Evolutionary conservation across 768 basidiomycete genomes (phyloP).

Genomic region (Tubosaeta brunneosetosa): DNA sequence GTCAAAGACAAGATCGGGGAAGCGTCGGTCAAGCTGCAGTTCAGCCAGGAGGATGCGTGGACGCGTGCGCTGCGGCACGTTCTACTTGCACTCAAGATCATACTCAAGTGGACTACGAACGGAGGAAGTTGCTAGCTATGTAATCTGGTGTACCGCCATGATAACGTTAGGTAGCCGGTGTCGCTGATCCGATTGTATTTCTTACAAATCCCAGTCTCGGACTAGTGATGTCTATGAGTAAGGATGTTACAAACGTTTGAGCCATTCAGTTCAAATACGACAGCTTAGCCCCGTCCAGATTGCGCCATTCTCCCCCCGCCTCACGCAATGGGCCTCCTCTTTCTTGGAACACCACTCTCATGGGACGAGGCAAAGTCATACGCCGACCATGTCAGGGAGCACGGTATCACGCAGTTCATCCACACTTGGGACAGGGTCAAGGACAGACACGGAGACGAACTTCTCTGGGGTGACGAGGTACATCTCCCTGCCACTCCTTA

Average conservation of each 20-base stretch:
- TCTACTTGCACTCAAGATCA: slow-evolving; percentile 80
- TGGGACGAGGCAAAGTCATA: slow-evolving; percentile 89
- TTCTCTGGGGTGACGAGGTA: slow-evolving; percentile 99
- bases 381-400: slow-evolving; percentile 83
- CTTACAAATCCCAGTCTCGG: slow-evolving; percentile 18
- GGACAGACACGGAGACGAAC: slow-evolving; percentile 83
- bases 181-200: neutral
- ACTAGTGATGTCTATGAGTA: slow-evolving; percentile 13
- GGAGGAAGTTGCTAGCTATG: slow-evolving; percentile 55
- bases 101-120: slow-evolving; percentile 82
- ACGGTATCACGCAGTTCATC: slow-evolving; percentile 94
- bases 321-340: slow-evolving; percentile 79
- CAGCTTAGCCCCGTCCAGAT: neutral
- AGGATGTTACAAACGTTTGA: neutral
- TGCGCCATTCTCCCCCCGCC: neutral
- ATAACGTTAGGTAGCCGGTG: neutral
- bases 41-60: slow-evolving; percentile 95
- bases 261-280: neutral
- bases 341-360: slow-evolving; percentile 84
- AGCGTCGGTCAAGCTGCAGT: slow-evolving; percentile 89
- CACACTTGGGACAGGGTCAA: slow-evolving; percentile 91
- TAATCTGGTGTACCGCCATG: neutral
- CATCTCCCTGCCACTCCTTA: slow-evolving; percentile 8
- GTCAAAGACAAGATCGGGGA: slow-evolving; percentile 94
- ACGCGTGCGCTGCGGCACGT: slow-evolving; percentile 91